Base-by-base conservation (phyloP, 2,329 filamentous ascomycete species). In the Pseudogymnoascus sp. region DNA sequence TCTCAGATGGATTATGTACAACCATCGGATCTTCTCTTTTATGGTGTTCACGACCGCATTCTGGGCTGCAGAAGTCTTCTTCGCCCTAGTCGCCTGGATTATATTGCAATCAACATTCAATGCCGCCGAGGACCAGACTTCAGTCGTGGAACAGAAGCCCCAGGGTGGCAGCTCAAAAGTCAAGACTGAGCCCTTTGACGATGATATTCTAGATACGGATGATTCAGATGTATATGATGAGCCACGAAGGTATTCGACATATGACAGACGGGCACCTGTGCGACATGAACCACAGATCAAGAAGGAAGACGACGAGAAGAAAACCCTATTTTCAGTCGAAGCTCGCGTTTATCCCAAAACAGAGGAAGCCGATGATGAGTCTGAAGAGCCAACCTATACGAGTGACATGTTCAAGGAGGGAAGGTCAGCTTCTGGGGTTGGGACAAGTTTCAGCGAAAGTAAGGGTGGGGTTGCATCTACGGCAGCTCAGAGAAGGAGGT, bases 1-100 rank as follows among this genome's bases (percentile, higher is more conserved):
- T 0, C 74, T 97, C 66, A 80, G 89, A 60, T 95, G 89, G 85
- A 70, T 93, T 63, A 96, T 99, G 90, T 95, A 95, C 71, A 86
- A 91, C 66, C 88, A 93, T 77, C 85, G 89, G 11, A 71, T 95
- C 37, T 74, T 85, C 1, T 86, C 86, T 4, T 92, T 91, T 64
- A 62, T 89, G 0, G 71, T 87, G 0, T 89, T 92, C 70, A 90
- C 87, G 0, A 75, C 78, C 0, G 69, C 84, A 0, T 97, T 97
- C 75, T 97, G 93, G 91, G 73, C 78, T 1, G 84, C 85, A 11
- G 91, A 93, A 71, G 80, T 96, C 70, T 67, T 85, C 0, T 88
- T 87, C 45, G 83, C 89, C 73, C 78, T 80, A 0, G 39, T 86
- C 0, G 86, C 83, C 0, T 96, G 90, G 88, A 73, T 82, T 0